A percentile compares a stretch with the other conserved stretches of the same genome.
These are phyloP conservation scores for Allomyces javanicus DNA, from an alignment of 192 early-diverging fungal species.

Conservation along the genomic window DNA sequence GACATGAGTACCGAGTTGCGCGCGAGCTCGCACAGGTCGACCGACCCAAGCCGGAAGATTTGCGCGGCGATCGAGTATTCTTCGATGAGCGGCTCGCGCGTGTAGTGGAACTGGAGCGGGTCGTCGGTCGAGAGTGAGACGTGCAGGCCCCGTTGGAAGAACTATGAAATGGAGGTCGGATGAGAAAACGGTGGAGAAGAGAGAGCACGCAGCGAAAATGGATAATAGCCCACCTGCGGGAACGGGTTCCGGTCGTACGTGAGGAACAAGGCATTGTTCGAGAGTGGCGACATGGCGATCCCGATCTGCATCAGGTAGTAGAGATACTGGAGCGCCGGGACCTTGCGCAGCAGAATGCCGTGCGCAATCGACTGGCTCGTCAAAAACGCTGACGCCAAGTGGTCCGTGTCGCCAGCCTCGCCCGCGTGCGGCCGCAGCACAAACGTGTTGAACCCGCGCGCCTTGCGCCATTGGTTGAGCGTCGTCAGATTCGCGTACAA, in stretches of 20 bases:
- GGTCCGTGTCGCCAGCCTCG: constrained; percentile 88
- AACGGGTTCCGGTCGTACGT: constrained; percentile 86
- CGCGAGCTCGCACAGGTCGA: constrained; percentile 89
- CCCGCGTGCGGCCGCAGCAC: constrained; percentile 83
- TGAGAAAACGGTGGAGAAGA: neutral
- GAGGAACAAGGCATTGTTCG: constrained; percentile 89
- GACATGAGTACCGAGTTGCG: constrained; percentile 74
- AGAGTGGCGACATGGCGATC: constrained; percentile 89
- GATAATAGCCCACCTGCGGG: constrained; percentile 7
- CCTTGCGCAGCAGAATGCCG: constrained; percentile 82
- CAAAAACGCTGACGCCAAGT: constrained; percentile 73
- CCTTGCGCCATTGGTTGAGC: constrained; percentile 56
- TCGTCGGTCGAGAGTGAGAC: constrained; percentile 87
- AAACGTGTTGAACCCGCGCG: constrained; percentile 73
- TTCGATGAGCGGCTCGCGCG: constrained; percentile 89
- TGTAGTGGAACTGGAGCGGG: constrained; percentile 91
- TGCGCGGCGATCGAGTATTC: constrained; percentile 89
- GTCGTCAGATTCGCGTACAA: constrained; percentile 69
- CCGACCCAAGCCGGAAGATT: constrained; percentile 82
- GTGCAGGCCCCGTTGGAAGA: constrained; percentile 85
- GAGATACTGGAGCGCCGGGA: constrained; percentile 83
- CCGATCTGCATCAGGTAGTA: constrained; percentile 90
- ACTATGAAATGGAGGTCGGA: constrained; percentile 14
- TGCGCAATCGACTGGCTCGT: constrained; percentile 74
- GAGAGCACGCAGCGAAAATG: too few relatives aligned